These are phyloP conservation scores for Colletotrichum neosansevieriae DNA, from an alignment of 2,329 filamentous ascomycete genomes.

Conservation along the genomic window DNA sequence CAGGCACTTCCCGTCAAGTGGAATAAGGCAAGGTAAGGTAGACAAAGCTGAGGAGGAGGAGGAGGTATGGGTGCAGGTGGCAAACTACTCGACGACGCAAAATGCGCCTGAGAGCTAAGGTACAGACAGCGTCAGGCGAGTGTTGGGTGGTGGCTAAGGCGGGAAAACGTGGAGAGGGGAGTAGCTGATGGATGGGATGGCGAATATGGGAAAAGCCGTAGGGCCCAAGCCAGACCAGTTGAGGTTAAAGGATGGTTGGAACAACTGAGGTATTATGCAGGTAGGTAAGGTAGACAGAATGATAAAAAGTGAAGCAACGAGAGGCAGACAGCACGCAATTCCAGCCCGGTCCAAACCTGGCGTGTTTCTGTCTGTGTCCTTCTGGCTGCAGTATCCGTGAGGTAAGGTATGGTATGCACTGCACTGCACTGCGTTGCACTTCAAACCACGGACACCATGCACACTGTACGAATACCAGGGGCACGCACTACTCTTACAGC, in stretches of 20 bases:
- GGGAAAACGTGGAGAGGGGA: neutral
- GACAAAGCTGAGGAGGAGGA: neutral
- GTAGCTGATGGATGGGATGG: neutral
- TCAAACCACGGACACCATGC: slow-evolving; percentile 17
- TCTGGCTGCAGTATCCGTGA: neutral
- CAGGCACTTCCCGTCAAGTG: neutral
- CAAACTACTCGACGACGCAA: slow-evolving; percentile 23
- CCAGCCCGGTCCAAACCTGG: slow-evolving; percentile 9
- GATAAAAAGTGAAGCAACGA: neutral
- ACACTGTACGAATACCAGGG: slow-evolving; percentile 29
- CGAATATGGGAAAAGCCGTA: neutral
- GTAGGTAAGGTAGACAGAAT: neutral
- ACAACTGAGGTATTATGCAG: neutral
- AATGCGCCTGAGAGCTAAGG: slow-evolving; percentile 11
- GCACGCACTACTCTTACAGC: slow-evolving; percentile 4
- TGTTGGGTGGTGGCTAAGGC: slow-evolving; percentile 6
- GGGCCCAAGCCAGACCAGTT: neutral
- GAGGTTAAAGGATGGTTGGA: too few species aligned
- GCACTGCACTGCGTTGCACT: slow-evolving; percentile 8
- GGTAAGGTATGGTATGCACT: slow-evolving; percentile 1
- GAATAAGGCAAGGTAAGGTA: neutral
- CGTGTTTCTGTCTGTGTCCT: slow-evolving; percentile 7
- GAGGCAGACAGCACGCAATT: slow-evolving; percentile 2
- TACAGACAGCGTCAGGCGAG: slow-evolving; percentile 3
- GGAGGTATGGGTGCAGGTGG: slow-evolving; percentile 15